Percentiles rank a stretch among this genome's conserved stretches.
These are phyloP conservation scores for Stromatinia cepivora DNA, from an alignment of 2,329 filamentous ascomycete genomes.

Conservation along the genomic window DNA sequence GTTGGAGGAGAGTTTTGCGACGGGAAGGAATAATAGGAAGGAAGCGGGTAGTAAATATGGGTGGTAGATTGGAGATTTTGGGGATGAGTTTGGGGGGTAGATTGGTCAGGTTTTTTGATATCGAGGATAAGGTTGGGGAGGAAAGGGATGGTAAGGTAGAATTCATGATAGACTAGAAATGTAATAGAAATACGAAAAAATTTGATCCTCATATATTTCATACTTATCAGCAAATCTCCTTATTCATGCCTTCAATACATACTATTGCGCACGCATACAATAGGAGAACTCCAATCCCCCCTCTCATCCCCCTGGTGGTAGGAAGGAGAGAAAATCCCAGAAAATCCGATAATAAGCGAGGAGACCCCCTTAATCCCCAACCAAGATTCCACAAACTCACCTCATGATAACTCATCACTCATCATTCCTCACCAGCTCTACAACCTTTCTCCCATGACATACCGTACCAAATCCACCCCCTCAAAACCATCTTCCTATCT, in stretches of 20 bases:
- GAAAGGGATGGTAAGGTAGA: background rate
- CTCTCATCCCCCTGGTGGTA: background rate
- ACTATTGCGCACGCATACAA: background rate
- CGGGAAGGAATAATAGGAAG: slow-evolving; percentile 73
- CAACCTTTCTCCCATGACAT: too few species aligned
- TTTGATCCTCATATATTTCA: background rate
- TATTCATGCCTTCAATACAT: background rate
- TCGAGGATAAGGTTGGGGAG: too few species aligned
- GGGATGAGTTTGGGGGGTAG: too few species aligned
- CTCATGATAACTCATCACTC: too few species aligned
- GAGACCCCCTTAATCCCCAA: background rate
- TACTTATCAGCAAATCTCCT: background rate
- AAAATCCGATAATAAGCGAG: background rate
- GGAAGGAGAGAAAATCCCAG: background rate
- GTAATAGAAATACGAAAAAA: background rate
- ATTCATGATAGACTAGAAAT: background rate
- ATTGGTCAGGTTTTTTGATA: background rate
- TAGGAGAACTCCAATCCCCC: background rate
- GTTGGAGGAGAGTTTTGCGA: slow-evolving; percentile 87
- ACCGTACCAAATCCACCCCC: too few species aligned
- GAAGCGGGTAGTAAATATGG: slow-evolving; percentile 84
- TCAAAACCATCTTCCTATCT: too few species aligned
- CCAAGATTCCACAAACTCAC: too few species aligned
- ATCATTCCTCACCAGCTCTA: too few species aligned
- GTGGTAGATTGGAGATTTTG: slow-evolving; percentile 53